Conservation (phyloP, 2,329 filamentous ascomycete genomes). For the Alternaria gansuensis region DNA sequence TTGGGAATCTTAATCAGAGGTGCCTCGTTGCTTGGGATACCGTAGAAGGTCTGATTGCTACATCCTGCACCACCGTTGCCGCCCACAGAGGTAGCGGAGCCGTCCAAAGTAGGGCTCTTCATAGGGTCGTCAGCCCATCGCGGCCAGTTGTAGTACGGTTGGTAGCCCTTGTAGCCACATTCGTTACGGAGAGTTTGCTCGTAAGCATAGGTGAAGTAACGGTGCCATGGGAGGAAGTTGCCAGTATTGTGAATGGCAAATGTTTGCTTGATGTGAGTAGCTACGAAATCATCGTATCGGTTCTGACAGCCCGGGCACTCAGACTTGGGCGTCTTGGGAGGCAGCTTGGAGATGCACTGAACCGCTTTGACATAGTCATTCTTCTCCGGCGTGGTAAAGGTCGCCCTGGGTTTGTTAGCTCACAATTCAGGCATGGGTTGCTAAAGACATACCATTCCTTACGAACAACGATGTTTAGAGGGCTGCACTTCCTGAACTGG, state of each 20-base stretch:
- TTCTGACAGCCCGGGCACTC: constrained; percentile 42
- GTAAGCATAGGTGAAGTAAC: constrained; percentile 41
- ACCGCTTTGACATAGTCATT: constrained; percentile 45
- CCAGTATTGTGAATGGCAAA: constrained; percentile 41
- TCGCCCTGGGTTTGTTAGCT: constrained; percentile 30
- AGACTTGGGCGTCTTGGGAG: constrained; percentile 35
- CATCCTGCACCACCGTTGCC: constrained; percentile 56
- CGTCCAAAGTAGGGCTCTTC: constrained; percentile 64
- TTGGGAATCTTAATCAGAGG: constrained; percentile 54
- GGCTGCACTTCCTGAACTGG: constrained; percentile 48
- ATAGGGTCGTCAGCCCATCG: constrained; percentile 38
- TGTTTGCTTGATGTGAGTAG: constrained; percentile 44
- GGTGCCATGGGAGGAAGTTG: constrained; percentile 43
- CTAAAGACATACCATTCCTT: constrained; percentile 54
- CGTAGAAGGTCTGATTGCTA: constrained; percentile 37
- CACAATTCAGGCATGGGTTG: background rate
- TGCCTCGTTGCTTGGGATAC: constrained; percentile 33
- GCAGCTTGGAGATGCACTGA: constrained; percentile 40
- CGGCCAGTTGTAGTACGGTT: constrained; percentile 47
- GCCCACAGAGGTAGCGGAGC: constrained; percentile 57
- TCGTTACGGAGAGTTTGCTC: constrained; percentile 43
- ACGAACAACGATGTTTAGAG: constrained; percentile 53
- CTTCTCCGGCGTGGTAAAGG: constrained; percentile 39
- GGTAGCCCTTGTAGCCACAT: constrained; percentile 42
- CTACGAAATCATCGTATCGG: constrained; percentile 46